A percentile compares a stretch with the other conserved stretches of the same genome.
phyloP scores from a whole-genome alignment of 176 grass and related monocot genomes.

The Phyllostachys edulis region DNA sequence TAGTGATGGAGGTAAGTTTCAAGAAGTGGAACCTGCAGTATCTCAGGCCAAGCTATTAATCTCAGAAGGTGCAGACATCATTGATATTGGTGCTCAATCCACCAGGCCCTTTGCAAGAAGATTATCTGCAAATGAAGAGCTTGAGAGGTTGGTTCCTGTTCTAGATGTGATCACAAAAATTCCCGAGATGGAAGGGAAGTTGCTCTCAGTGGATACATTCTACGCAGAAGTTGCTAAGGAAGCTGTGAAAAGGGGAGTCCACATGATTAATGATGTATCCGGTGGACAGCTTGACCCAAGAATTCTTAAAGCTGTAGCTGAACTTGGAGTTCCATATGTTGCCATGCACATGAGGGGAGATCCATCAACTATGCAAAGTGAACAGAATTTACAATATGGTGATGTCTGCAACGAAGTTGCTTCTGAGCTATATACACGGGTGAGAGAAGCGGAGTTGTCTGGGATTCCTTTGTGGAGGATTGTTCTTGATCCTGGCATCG shows the following conservation, averaged over 20 bases:
- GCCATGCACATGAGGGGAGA: slow-evolving; percentile 88
- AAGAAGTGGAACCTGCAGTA: slow-evolving; percentile 51
- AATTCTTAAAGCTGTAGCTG: slow-evolving; percentile 67
- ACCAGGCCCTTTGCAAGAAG: slow-evolving; percentile 72
- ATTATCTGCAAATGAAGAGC: slow-evolving; percentile 69
- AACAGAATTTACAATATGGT: slow-evolving; percentile 67
- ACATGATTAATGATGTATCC: slow-evolving; percentile 87
- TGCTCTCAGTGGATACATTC: slow-evolving; percentile 85
- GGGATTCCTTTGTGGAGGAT: slow-evolving; percentile 89
- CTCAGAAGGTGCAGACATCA: slow-evolving; percentile 82
- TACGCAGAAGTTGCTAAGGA: slow-evolving; percentile 68
- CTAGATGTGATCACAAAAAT: slow-evolving; percentile 58
- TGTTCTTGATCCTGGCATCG: slow-evolving; percentile 81
- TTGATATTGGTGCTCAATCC: slow-evolving; percentile 93
- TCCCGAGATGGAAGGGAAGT: slow-evolving; percentile 66
- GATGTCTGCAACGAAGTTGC: slow-evolving; percentile 72
- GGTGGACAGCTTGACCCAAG: slow-evolving; percentile 68
- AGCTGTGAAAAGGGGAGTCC: slow-evolving; percentile 77
- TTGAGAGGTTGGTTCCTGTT: slow-evolving; percentile 72
- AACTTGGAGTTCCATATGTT: slow-evolving; percentile 80
- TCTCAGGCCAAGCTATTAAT: slow-evolving; percentile 62
- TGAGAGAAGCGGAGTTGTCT: slow-evolving; percentile 61
- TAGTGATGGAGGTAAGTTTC: slow-evolving; percentile 89
- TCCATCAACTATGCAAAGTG: slow-evolving; percentile 79
- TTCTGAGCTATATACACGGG: slow-evolving; percentile 53